Percentiles rank a stretch among this genome's conserved stretches.
phyloP scores from a whole-genome alignment of 2,329 filamentous ascomycete genomes.

The Colletotrichum chlorophyti region DNA sequence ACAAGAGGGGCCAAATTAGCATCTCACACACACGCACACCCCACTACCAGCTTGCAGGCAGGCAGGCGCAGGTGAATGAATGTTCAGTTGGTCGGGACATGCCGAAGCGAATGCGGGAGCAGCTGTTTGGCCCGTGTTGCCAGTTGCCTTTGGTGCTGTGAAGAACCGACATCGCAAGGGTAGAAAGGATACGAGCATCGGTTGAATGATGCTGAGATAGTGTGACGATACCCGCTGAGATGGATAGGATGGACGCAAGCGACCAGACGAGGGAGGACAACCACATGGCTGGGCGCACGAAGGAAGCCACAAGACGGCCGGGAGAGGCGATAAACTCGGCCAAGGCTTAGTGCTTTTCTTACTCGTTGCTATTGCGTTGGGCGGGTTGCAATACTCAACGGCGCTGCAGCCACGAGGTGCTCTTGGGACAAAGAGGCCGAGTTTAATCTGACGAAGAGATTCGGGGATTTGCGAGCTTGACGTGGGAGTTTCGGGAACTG shows the following conservation, averaged over 20 bases:
- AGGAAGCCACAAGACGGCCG: constrained; percentile 15
- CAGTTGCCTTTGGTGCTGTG: not conserved
- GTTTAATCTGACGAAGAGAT: constrained; percentile 7
- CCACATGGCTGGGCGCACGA: constrained; percentile 27
- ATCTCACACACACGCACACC: constrained; percentile 2
- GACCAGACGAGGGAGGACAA: constrained; percentile 11
- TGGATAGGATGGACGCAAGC: constrained; percentile 14
- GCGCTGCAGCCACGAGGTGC: constrained; percentile 21
- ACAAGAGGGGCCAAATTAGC: constrained; percentile 12
- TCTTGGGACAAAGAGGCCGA: not conserved
- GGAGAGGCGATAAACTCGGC: constrained; percentile 5
- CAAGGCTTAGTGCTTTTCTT: constrained; percentile 18
- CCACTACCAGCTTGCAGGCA: too few relatives aligned
- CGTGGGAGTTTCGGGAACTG: not conserved
- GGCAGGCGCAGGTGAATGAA: constrained; percentile 26
- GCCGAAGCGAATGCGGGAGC: constrained; percentile 23
- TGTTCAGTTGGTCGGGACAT: constrained; percentile 26
- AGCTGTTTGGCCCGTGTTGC: constrained; percentile 2
- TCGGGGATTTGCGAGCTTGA: not conserved
- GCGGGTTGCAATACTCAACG: constrained; percentile 20
- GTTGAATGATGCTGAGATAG: not conserved
- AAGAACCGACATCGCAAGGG: not conserved
- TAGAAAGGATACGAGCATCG: too few relatives aligned
- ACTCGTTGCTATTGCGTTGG: constrained; percentile 12
- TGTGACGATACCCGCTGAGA: constrained; percentile 15